Conservation (phyloP, 306 rosid species). For the Senna tora region DNA sequence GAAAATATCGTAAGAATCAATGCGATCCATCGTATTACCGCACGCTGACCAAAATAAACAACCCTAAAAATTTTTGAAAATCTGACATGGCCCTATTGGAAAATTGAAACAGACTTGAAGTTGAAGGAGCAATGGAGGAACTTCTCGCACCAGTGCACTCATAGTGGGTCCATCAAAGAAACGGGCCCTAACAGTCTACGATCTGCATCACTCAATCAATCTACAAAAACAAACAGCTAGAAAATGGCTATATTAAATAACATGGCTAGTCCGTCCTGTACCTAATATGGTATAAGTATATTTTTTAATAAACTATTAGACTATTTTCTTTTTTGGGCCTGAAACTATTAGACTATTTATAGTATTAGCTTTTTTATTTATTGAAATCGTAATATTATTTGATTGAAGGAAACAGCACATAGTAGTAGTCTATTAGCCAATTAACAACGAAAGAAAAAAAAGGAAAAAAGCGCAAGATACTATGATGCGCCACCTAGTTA, state of each 20-base stretch:
- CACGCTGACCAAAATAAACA: neutral
- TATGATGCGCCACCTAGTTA: conserved; percentile 42
- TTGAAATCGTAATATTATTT: too few species aligned
- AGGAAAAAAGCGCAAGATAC: conserved; percentile 42
- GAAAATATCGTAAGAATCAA: conserved; percentile 39
- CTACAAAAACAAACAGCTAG: conserved; percentile 5
- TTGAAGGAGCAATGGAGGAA: neutral
- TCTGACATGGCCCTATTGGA: conserved; percentile 45
- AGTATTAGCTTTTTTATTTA: too few species aligned
- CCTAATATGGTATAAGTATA: neutral
- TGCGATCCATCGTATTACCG: conserved; percentile 2
- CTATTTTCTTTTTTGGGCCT: too few species aligned
- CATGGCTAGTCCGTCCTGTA: neutral
- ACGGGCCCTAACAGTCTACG: neutral
- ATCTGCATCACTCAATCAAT: neutral
- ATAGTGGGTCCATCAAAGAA: neutral
- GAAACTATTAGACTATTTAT: neutral
- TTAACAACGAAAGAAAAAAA: neutral
- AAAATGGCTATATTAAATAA: neutral
- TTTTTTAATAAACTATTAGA: too few species aligned
- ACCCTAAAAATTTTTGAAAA: neutral
- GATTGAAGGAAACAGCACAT: too few species aligned
- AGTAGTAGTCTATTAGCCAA: neutral
- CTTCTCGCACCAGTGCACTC: conserved; percentile 39
- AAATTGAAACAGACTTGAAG: neutral